Conservation (phyloP, 2,329 filamentous ascomycete genomes). For the Endothia cerciana region DNA sequence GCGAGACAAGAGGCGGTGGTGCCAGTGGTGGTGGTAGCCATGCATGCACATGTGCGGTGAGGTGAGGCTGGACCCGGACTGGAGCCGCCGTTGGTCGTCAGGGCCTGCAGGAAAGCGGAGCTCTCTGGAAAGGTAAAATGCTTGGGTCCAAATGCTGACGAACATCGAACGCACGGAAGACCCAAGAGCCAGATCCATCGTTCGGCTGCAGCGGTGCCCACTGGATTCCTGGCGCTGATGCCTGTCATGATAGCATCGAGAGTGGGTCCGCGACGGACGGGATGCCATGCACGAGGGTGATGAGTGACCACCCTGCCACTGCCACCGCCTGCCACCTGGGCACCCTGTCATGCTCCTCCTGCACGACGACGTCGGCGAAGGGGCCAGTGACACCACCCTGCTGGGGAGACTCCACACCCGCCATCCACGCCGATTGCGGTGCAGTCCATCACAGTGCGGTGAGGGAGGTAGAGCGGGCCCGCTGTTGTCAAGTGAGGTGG, state of each 20-base stretch:
- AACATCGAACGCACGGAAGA: conserved; percentile 21
- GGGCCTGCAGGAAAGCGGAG: conserved; percentile 27
- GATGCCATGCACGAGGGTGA: conserved; percentile 20
- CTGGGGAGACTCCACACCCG: conserved; percentile 3
- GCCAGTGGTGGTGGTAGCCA: conserved; percentile 11
- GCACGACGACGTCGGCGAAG: conserved; percentile 27
- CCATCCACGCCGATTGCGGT: conserved; percentile 17
- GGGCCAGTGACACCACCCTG: conserved; percentile 17
- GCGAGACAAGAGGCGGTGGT: conserved; percentile 25
- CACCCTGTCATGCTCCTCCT: conserved; percentile 8
- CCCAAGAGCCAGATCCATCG: conserved; percentile 23
- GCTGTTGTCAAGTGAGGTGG: neutral
- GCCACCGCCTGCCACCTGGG: conserved; percentile 11
- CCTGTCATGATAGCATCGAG: conserved; percentile 16
- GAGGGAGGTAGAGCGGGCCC: neutral
- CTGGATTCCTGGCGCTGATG: conserved; percentile 18
- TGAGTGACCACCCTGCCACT: conserved; percentile 7
- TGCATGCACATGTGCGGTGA: conserved; percentile 28
- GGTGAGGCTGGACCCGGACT: conserved; percentile 26
- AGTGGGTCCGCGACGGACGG: conserved; percentile 18
- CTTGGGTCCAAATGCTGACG: conserved; percentile 21
- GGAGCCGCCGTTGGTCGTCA: conserved; percentile 18
- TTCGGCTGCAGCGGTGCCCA: conserved; percentile 25
- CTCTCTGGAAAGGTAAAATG: conserved; percentile 26
- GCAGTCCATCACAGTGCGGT: conserved; percentile 13